Percentiles rank a stretch among this genome's conserved stretches.
Conservation (phyloP, 441 rosid genomes). For the Euphorbia celastroides region DNA sequence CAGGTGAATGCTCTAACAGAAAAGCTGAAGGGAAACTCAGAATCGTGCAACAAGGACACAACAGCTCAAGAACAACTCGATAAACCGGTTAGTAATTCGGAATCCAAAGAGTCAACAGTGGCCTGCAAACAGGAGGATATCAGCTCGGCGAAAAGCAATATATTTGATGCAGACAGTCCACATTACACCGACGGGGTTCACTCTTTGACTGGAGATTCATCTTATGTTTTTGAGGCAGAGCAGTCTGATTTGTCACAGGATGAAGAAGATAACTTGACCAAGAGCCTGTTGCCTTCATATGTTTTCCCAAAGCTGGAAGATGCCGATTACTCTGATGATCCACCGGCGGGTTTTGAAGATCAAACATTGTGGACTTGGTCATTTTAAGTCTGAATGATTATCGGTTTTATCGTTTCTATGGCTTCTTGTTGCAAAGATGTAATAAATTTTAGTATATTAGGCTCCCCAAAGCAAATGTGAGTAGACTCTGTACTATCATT, state of each 20-base stretch:
- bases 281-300: slow-evolving; percentile 26
- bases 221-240: slow-evolving; percentile 47
- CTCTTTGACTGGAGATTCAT: slow-evolving; percentile 51
- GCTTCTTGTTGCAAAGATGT: slow-evolving; percentile 15
- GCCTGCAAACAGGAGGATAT: slow-evolving; percentile 48
- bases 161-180: slow-evolving; percentile 67
- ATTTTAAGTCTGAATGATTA: slow-evolving; percentile 23
- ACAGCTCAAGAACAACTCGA: slow-evolving; percentile 26
- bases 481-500: too few relatives aligned
- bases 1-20: slow-evolving; percentile 46
- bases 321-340: slow-evolving; percentile 34
- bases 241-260: slow-evolving; percentile 59
- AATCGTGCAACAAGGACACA: slow-evolving; percentile 24
- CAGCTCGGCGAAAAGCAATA: slow-evolving; percentile 45
- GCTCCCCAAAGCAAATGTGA: slow-evolving; percentile 16
- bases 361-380: slow-evolving; percentile 63
- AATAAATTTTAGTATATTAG: slow-evolving; percentile 15
- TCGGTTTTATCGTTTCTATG: neutral
- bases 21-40: slow-evolving; percentile 35
- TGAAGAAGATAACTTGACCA: slow-evolving; percentile 44
- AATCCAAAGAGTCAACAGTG: slow-evolving; percentile 30
- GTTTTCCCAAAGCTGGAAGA: slow-evolving; percentile 49
- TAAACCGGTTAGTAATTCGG: slow-evolving; percentile 30
- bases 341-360: slow-evolving; percentile 45
- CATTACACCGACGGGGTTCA: slow-evolving; percentile 48